Evolutionary conservation across 73 alveolate genomes (phyloP), one percentile per base, ranked within the genome.

Genomic region (Blepharisma stoltei): DNA sequence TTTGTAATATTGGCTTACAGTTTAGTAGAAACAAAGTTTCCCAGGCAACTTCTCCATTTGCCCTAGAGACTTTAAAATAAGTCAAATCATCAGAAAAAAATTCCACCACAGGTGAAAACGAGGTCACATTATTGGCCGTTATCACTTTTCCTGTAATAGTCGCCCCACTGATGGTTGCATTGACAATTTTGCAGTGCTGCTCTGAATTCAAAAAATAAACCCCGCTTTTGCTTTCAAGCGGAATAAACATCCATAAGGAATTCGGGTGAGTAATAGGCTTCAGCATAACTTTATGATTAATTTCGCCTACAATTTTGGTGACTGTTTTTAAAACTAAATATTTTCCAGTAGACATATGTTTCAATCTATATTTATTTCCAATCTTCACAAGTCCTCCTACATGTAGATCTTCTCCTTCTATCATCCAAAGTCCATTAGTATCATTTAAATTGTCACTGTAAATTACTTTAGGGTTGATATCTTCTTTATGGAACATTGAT

Each of bases 1-100:
- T 8, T 18, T 18, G 23, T 43, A 69, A 44, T 11, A 69, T 69
- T n/a, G 79, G 79, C 55, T 9, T 69, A 6, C 79, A 69, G 79
- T 69, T 43, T n/a, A 69, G 4, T 9, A 69, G 5, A 25, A 69
- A 69, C 3, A 69, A 25, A 38, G 79, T 69, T n/a, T 43, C 79
- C 55, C 65, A 69, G 2, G 27, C 45, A 69, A 44, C 54, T 7
- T 18, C 23, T 18, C 27, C 79, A 14, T 69, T 43, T 9, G 54
- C 11, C 27, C 27, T 44, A 1, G 45, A 38, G 1, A 69, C 65
- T 69, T 69, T 69, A 44, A 69, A 69, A 18, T 44, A 38, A 44
- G 32, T 25, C 14, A 14, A 71, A 18, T 69, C 79, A n/a, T 38
- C 27, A 1, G 60, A 7, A 7, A 14, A 71, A 43, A n/a, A 14